phyloP scores from a whole-genome alignment of 2,329 filamentous ascomycete species.

The Fusarium siculi region DNA sequence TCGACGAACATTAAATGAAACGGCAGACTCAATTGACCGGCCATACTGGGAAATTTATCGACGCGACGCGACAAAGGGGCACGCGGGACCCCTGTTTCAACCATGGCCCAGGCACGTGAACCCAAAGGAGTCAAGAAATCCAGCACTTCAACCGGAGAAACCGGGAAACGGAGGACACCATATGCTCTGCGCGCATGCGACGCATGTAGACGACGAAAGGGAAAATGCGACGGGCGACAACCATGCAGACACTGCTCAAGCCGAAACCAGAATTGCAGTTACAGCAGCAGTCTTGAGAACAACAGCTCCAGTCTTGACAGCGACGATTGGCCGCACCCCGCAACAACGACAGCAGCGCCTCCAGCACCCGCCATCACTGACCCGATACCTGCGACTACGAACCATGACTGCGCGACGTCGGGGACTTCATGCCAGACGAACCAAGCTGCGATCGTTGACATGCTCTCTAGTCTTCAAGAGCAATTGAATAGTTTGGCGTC shows the following conservation, averaged over 20 bases:
- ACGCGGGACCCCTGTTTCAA: neutral
- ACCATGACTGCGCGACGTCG: neutral
- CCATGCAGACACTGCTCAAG: slow-evolving; percentile 14
- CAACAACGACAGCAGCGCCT: neutral
- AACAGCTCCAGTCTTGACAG: neutral
- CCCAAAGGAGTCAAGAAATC: slow-evolving; percentile 7
- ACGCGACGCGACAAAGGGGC: neutral
- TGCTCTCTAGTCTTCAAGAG: slow-evolving; percentile 17
- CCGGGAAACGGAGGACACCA: slow-evolving; percentile 11
- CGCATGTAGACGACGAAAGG: slow-evolving; percentile 19
- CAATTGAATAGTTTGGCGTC: slow-evolving; percentile 24
- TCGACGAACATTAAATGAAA: too few species aligned
- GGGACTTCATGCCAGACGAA: neutral
- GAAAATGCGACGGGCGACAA: slow-evolving; percentile 20
- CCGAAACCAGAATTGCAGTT: slow-evolving; percentile 10
- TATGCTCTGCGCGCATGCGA: slow-evolving; percentile 22
- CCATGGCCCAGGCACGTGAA: slow-evolving; percentile 16
- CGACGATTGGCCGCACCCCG: slow-evolving; percentile 9
- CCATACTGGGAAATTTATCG: neutral
- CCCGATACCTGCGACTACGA: neutral
- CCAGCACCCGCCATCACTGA: neutral
- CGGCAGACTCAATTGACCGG: too few species aligned
- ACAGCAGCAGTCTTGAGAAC: neutral
- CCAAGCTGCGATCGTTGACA: slow-evolving; percentile 19
- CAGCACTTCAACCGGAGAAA: neutral